A percentile compares a stretch with the other conserved stretches of the same genome.
These are phyloP conservation scores for Arthrobotrys conoides DNA, from an alignment of 2,329 filamentous ascomycete species.

Conservation along the genomic window DNA sequence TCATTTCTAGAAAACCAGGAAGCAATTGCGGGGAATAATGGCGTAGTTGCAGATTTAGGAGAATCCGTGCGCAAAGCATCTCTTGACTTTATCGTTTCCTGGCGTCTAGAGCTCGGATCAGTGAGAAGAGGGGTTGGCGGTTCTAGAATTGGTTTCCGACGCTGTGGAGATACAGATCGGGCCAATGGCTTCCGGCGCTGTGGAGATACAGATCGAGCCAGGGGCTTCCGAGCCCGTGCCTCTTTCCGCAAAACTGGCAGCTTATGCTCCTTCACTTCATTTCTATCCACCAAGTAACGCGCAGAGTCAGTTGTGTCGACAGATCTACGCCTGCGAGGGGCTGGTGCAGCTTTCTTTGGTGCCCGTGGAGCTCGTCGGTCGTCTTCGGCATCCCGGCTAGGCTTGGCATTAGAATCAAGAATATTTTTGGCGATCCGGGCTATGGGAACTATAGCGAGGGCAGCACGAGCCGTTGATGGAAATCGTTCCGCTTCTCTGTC, in stretches of 20 bases:
- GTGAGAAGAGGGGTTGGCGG: background rate
- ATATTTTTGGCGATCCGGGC: background rate
- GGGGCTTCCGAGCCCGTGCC: background rate
- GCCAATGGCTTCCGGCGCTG: background rate
- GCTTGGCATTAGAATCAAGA: background rate
- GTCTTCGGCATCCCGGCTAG: background rate
- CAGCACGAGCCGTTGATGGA: background rate
- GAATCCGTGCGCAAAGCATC: constrained; percentile 4
- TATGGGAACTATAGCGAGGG: background rate
- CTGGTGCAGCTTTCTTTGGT: background rate
- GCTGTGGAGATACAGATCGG: constrained; percentile 39
- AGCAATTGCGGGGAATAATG: constrained; percentile 33
- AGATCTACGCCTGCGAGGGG: constrained; percentile 30
- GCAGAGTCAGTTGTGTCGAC: constrained; percentile 40
- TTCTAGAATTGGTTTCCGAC: constrained; percentile 22
- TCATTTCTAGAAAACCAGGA: constrained; percentile 38
- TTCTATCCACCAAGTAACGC: background rate
- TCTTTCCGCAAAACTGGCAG: background rate
- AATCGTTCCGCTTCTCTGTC: background rate
- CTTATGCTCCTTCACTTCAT: background rate
- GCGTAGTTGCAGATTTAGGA: constrained; percentile 14
- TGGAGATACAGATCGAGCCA: constrained; percentile 39
- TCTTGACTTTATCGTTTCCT: background rate
- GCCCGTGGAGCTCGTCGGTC: background rate
- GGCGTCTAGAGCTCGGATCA: background rate